phyloP scores from a whole-genome alignment of 1,284 basidiomycete species.

The Hemileia vastatrix region DNA sequence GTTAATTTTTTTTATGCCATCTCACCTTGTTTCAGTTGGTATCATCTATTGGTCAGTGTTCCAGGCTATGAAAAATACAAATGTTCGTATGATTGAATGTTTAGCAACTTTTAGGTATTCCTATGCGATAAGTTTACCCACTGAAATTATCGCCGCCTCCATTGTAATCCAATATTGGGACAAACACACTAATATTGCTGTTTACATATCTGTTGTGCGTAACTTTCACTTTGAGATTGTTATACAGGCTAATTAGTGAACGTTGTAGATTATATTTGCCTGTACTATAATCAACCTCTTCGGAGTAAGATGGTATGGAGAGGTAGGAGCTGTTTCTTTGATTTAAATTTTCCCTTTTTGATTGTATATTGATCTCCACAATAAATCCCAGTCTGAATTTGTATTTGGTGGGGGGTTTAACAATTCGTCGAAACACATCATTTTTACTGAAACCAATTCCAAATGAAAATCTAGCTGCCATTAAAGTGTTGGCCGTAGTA shows the following conservation, averaged over 20 bases:
- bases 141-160: conserved; percentile 24
- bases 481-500: conserved; percentile 16
- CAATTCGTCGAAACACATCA: not conserved
- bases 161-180: conserved; percentile 25
- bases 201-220: not conserved
- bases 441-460: not conserved
- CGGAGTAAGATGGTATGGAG: conserved; percentile 60
- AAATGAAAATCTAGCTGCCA: not conserved
- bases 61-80: not conserved
- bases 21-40: conserved; percentile 8
- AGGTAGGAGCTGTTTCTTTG: conserved; percentile 45
- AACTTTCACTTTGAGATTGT: not conserved
- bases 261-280: conserved; percentile 26
- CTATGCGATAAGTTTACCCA: conserved; percentile 49
- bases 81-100: too few relatives aligned
- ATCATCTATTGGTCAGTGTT: conserved; percentile 22
- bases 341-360: not conserved
- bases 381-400: conserved; percentile 19
- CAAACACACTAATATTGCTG: conserved; percentile 27
- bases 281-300: conserved; percentile 27
- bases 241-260: conserved; percentile 49
- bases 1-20: not conserved
- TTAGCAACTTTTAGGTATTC: conserved; percentile 44
- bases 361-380: not conserved
- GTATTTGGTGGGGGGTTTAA: conserved; percentile 8